Evolutionary conservation across 371 early-diverging fungal genomes (phyloP), one percentile per base, ranked within the genome.

Genomic region (Mucor sp.): DNA sequence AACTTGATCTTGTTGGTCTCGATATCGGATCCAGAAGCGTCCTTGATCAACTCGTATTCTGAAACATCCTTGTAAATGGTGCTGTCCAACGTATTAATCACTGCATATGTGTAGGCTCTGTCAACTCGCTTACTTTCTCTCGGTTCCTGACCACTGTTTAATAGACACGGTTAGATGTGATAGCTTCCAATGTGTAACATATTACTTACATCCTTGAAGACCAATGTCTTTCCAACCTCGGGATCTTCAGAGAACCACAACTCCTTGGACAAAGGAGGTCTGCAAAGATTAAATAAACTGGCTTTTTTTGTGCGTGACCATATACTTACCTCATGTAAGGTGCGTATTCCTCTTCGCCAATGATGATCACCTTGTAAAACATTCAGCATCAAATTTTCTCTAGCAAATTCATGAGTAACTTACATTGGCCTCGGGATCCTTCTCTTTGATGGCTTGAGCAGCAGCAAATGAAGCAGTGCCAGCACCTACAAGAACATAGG

Each of bases 251-350:
- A 84, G 75, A 87, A 85, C 93, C 93, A 93, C 68, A 93, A 79
- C 69, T 93, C 93, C 73, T 92, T 92, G 50, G 88, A 87, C 74
- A 92, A 78, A 37, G 89, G 89, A 39, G 90, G 88, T 61, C 81
- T 48, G 12, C 15, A 21, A 9, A 14, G 39, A 41, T 60, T 6
- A 32, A 1, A 41, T 39, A 44, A 3, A 25, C 12, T 47, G 25
- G 14, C 28, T 12, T 25, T 12, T 12, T 11, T 12, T 47, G 8
- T 47, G 21, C n/a, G 6, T 11, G 0, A 28, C 17, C 25, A 25
- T 4, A 2, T 28, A 19, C 44, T 50, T 68, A 78, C 81, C 91
- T 85, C 87, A 86, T 85, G 66, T 93, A 91, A 33, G 91, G 91
- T 55, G 84, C 82, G 65, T 82, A 76, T 23, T 69, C 78, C 66